Evolutionary conservation across 495 filamentous ascomycete species (phyloP).

Genomic region (Acidiella bohemica): DNA sequence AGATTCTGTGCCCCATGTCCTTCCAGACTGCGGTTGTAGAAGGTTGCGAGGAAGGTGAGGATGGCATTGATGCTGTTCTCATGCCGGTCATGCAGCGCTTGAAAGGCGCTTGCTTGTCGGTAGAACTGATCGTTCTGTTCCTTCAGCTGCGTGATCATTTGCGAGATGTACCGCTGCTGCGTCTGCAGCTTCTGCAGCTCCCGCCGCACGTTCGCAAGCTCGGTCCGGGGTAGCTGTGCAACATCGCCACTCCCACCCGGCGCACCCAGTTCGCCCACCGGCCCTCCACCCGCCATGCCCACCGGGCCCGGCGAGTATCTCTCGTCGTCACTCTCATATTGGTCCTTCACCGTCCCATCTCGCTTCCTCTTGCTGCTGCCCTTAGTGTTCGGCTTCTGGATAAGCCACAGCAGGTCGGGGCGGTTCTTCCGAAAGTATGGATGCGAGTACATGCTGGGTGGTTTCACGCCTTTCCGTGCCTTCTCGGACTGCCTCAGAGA

Average conservation of each 20-base stretch:
- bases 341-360: constrained; percentile 46
- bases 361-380: constrained; percentile 47
- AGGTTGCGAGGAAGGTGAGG: constrained; percentile 86
- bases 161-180: constrained; percentile 72
- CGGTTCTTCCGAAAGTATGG: constrained; percentile 89
- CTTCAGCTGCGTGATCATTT: constrained; percentile 59
- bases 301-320: constrained; percentile 18
- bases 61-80: constrained; percentile 98
- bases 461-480: constrained; percentile 60
- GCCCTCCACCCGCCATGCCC: constrained; percentile 6
- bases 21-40: constrained; percentile 71
- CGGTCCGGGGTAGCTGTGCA: constrained; percentile 52
- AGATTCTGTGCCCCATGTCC: constrained; percentile 33
- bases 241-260: constrained; percentile 19
- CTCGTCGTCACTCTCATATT: constrained; percentile 35
- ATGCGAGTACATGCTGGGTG: constrained; percentile 94
- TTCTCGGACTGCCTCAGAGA: constrained; percentile 94
- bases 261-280: constrained; percentile 8
- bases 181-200: constrained; percentile 70
- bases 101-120: constrained; percentile 78
- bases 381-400: constrained; percentile 73
- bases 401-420: constrained; percentile 90
- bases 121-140: constrained; percentile 81
- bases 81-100: constrained; percentile 82
- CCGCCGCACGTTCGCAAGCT: constrained; percentile 59